Conservation (phyloP, 169 alveolate species). For the Babesia gibsoni region DNA sequence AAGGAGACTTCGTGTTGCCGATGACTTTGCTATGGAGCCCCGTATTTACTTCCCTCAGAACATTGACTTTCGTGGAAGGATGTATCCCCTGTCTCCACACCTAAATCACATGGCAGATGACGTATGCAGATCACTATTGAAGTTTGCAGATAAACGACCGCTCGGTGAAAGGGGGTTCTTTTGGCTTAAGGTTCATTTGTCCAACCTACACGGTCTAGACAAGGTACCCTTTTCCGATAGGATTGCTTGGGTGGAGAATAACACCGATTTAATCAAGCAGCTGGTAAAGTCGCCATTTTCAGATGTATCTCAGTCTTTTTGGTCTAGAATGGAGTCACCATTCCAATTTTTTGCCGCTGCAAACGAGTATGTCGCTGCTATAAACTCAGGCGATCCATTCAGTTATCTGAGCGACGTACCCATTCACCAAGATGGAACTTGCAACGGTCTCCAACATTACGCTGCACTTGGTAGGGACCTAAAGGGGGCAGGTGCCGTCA, state of each 20-base stretch:
- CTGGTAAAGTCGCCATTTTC: slow-evolving; percentile 76
- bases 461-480: slow-evolving; percentile 95
- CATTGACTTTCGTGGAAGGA: slow-evolving; percentile 96
- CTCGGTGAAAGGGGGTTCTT: slow-evolving; percentile 90
- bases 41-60: slow-evolving; percentile 94
- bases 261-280: slow-evolving; percentile 66
- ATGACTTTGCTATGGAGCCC: slow-evolving; percentile 75
- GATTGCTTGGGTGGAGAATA: slow-evolving; percentile 79
- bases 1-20: slow-evolving; percentile 81
- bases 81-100: slow-evolving; percentile 95
- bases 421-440: slow-evolving; percentile 97
- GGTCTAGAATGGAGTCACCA: slow-evolving; percentile 90
- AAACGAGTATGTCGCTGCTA: slow-evolving; percentile 80
- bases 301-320: slow-evolving; percentile 72
- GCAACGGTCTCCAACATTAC: slow-evolving; percentile 96
- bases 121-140: slow-evolving; percentile 89
- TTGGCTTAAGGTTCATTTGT: slow-evolving; percentile 93
- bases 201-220: slow-evolving; percentile 91
- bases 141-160: slow-evolving; percentile 86
- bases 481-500: slow-evolving; percentile 93
- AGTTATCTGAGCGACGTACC: slow-evolving; percentile 83
- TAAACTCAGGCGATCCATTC: slow-evolving; percentile 79
- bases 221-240: slow-evolving; percentile 84
- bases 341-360: slow-evolving; percentile 93
- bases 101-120: slow-evolving; percentile 94